These are phyloP conservation scores for Mortierella sp. DNA, from an alignment of 371 early-diverging fungal genomes.

Conservation along the genomic window DNA sequence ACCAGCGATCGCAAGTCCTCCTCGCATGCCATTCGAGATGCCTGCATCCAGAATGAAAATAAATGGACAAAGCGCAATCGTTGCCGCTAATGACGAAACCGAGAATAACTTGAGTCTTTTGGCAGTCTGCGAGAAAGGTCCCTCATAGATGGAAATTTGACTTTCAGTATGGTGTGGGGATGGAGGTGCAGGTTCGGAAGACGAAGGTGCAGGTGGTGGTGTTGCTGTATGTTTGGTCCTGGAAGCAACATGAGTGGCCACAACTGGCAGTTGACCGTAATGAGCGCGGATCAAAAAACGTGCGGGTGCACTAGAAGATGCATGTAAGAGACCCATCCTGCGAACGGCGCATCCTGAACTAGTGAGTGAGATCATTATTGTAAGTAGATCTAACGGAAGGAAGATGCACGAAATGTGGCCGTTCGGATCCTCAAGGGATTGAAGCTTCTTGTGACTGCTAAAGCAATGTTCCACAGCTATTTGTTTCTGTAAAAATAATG, in stretches of 20 bases:
- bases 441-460: too few relatives aligned
- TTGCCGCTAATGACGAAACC: constrained; percentile 69
- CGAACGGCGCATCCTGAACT: constrained; percentile 17
- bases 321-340: constrained; percentile 14
- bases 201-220: constrained; percentile 16
- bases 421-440: too few relatives aligned
- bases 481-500: too few relatives aligned
- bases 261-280: constrained; percentile 48
- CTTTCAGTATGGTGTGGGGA: constrained; percentile 45
- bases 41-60: constrained; percentile 72
- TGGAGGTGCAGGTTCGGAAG: constrained; percentile 12
- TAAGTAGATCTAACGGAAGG: neutral
- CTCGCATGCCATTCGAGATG: constrained; percentile 68
- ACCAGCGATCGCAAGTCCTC: constrained; percentile 71
- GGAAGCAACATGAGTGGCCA: constrained; percentile 16
- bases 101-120: constrained; percentile 73
- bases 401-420: neutral
- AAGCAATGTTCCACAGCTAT: too few relatives aligned
- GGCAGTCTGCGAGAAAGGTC: constrained; percentile 71
- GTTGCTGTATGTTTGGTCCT: constrained; percentile 22
- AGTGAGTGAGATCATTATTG: constrained; percentile 16
- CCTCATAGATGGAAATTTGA: constrained; percentile 62
- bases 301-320: neutral
- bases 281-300: constrained; percentile 22
- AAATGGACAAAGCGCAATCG: constrained; percentile 69